These are phyloP conservation scores for Hypomontagnella monticulosa DNA, from an alignment of 495 filamentous ascomycete genomes.

Conservation along the genomic window DNA sequence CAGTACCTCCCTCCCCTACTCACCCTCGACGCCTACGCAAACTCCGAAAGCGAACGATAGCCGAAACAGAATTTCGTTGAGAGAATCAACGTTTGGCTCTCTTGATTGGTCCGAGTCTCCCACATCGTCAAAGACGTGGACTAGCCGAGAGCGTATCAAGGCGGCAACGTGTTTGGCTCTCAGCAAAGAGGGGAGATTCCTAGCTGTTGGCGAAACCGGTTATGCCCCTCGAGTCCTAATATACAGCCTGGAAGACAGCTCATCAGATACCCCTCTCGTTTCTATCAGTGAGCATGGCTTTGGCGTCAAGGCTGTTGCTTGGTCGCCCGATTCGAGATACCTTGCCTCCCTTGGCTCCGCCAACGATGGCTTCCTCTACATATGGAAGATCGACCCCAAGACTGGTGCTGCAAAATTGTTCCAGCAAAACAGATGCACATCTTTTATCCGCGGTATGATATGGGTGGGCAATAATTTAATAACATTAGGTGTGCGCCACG, in stretches of 20 bases:
- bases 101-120: constrained; percentile 68
- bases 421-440: constrained; percentile 94
- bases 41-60: constrained; percentile 73
- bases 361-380: constrained; percentile 93
- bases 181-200: constrained; percentile 85
- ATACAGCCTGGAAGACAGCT: constrained; percentile 81
- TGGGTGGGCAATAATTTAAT: constrained; percentile 77
- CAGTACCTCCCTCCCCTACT: constrained; percentile 50
- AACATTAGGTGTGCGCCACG: constrained; percentile 85
- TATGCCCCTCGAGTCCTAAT: constrained; percentile 92
- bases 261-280: constrained; percentile 82
- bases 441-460: constrained; percentile 79
- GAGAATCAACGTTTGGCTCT: constrained; percentile 63
- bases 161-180: constrained; percentile 95
- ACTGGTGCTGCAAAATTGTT: constrained; percentile 88
- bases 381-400: constrained; percentile 85
- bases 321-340: constrained; percentile 87
- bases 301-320: constrained; percentile 87
- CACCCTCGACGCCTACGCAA: constrained; percentile 61
- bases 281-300: constrained; percentile 90
- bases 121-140: constrained; percentile 75
- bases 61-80: constrained; percentile 65
- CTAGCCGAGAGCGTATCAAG: constrained; percentile 88
- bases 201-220: constrained; percentile 95
- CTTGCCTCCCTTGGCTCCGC: constrained; percentile 86